Base-by-base conservation (phyloP, 345 rosid species). In the Hypericum androsaemum region DNA sequence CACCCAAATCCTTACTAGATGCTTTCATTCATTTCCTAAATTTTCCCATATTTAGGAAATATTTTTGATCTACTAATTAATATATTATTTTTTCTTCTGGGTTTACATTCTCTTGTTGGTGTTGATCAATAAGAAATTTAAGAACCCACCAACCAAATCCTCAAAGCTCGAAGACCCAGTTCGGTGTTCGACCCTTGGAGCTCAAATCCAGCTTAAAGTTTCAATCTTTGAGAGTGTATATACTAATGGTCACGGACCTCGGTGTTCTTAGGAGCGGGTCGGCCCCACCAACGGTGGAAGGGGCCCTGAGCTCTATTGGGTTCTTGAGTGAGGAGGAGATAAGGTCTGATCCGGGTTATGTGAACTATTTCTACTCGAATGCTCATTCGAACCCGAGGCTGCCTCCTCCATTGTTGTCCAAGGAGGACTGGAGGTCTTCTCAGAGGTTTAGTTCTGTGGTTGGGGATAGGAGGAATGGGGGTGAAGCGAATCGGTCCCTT, bases 261-360 rank as follows among this genome's bases (percentile, higher is more conserved):
- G 75, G 67, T 56, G 64, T 84, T 50, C 79, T 66, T 61, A 58
- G 97, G 64, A 86, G 96, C 65, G 97, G 96, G 63, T 89, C 97
- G 11, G 95, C 97, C 10, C 97, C 97, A 0, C 97, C 97, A 12
- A 83, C 94, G 1, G 86, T 89, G 12, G 96, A 89, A 56, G 97
- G 97, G 14, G 77, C 97, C 37, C 57, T 79, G 52, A 73, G 44
- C 62, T 83, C 97, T 5, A 59, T 70, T 37, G 82, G 70, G 13
- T 71, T 78, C 40, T 52, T 55, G 47, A 73, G 71, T 17, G 95
- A 83, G 41, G 95, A 81, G 43, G 95, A 86, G 70, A 59, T 81
- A n/a, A 80, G 86, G 80, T 73, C 83, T 63, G 88, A 86, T 77
- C 94, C 97, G 41, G 71, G 77, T 3, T 86, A 86, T 50, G 74